These are phyloP conservation scores for Colletotrichum sp. DNA, from an alignment of 2,329 filamentous ascomycete genomes.

Conservation along the genomic window DNA sequence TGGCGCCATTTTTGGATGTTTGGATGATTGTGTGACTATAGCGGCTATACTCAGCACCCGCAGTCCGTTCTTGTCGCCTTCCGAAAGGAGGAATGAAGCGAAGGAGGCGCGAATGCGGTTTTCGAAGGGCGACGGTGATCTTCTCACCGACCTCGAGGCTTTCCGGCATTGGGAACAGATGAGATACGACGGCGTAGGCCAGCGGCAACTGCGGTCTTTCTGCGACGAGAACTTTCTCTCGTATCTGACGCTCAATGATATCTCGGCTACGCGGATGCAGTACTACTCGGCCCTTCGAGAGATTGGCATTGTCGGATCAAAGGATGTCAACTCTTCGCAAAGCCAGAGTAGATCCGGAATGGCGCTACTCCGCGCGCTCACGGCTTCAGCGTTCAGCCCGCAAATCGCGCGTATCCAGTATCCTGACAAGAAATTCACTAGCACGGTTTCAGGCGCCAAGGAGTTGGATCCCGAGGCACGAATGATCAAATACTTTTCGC, in stretches of 20 bases:
- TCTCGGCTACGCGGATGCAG: conserved; percentile 83
- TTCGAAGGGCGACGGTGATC: conserved; percentile 79
- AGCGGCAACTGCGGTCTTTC: conserved; percentile 73
- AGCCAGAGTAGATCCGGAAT: conserved; percentile 34
- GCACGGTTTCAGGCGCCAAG: conserved; percentile 85
- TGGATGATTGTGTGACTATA: conserved; percentile 87
- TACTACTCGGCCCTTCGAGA: conserved; percentile 87
- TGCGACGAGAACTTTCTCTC: conserved; percentile 88
- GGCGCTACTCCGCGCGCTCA: conserved; percentile 69
- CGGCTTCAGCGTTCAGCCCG: conserved; percentile 78
- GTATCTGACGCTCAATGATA: conserved; percentile 83
- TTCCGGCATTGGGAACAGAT: conserved; percentile 83
- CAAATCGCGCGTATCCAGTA: conserved; percentile 93
- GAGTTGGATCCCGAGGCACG: conserved; percentile 91
- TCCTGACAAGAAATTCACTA: conserved; percentile 93
- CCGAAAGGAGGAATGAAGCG: conserved; percentile 81
- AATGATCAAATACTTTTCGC: conserved; percentile 91
- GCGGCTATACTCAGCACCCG: conserved; percentile 90
- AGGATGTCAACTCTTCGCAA: conserved; percentile 19
- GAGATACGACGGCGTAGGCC: conserved; percentile 60
- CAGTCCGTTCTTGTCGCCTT: conserved; percentile 85
- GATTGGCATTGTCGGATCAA: conserved; percentile 72
- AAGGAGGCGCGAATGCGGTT: conserved; percentile 79
- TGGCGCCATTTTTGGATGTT: conserved; percentile 89
- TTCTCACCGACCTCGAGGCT: conserved; percentile 85